A percentile compares a stretch with the other conserved stretches of the same genome.
phyloP scores from a whole-genome alignment of 495 filamentous ascomycete species.

The Lasiosphaeris hirsuta region DNA sequence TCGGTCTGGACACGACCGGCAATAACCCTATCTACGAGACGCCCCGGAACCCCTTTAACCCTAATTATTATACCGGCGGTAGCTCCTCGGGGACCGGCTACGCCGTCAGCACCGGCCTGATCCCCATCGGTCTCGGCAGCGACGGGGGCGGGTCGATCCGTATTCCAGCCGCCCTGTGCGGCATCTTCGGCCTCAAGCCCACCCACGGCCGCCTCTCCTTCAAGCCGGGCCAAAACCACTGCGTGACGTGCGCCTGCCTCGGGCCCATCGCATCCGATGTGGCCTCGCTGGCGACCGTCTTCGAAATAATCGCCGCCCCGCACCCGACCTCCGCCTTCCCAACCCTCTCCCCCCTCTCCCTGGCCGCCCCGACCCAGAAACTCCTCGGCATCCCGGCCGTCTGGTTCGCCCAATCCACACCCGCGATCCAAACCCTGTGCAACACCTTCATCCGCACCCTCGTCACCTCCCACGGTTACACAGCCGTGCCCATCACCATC shows the following conservation, averaged over 20 bases:
- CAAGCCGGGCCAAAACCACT: slow-evolving; percentile 57
- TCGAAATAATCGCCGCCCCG: slow-evolving; percentile 66
- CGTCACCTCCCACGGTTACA: slow-evolving; percentile 54
- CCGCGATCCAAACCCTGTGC: slow-evolving; percentile 57
- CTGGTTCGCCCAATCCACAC: slow-evolving; percentile 69
- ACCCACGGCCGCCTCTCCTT: slow-evolving; percentile 68
- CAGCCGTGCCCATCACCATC: slow-evolving; percentile 63
- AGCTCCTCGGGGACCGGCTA: slow-evolving; percentile 80
- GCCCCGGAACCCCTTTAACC: slow-evolving; percentile 73
- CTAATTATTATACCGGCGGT: slow-evolving; percentile 74
- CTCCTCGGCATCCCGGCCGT: slow-evolving; percentile 63
- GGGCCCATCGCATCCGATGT: slow-evolving; percentile 76
- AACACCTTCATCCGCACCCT: slow-evolving; percentile 57
- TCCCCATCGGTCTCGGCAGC: slow-evolving; percentile 76
- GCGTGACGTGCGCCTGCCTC: slow-evolving; percentile 57
- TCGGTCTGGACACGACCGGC: slow-evolving; percentile 75
- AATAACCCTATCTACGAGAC: slow-evolving; percentile 80
- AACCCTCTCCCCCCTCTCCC: slow-evolving; percentile 17
- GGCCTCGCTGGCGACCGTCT: slow-evolving; percentile 67
- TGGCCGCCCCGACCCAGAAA: slow-evolving; percentile 6
- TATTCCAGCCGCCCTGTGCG: slow-evolving; percentile 74
- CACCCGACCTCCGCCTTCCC: slow-evolving; percentile 57
- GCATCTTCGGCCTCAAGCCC: slow-evolving; percentile 79
- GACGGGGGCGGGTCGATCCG: slow-evolving; percentile 83
- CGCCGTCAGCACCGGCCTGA: slow-evolving; percentile 64